Conservation (phyloP, 164 flowering plant genomes). For the Protea cynaroides region DNA sequence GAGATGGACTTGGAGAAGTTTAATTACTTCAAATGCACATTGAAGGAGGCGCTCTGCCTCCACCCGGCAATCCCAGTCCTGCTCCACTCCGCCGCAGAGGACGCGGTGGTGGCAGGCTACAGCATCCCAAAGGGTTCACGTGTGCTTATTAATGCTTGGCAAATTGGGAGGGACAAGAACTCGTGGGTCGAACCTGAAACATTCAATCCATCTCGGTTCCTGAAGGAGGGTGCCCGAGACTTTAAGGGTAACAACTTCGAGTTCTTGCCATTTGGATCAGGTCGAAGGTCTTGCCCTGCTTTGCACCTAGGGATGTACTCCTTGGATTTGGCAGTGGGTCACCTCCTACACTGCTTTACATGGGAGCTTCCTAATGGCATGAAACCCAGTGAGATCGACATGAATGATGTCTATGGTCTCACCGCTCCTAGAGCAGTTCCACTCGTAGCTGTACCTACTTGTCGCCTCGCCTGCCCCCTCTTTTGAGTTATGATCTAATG, state of each 20-base stretch:
- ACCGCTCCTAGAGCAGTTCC: constrained; percentile 62
- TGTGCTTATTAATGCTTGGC: constrained; percentile 45
- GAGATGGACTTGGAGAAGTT: constrained; percentile 67
- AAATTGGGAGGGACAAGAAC: background rate
- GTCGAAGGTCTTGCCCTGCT: constrained; percentile 83
- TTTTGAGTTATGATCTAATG: constrained; percentile 9
- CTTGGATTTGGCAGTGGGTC: constrained; percentile 60
- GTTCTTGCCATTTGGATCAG: constrained; percentile 86
- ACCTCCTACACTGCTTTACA: constrained; percentile 56
- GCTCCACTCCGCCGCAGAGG: constrained; percentile 72
- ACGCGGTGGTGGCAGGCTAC: constrained; percentile 57
- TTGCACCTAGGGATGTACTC: constrained; percentile 79
- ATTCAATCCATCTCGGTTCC: background rate
- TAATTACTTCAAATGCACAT: constrained; percentile 37
- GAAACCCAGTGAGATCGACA: constrained; percentile 70
- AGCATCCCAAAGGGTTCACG: constrained; percentile 49
- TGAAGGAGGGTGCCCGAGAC: background rate
- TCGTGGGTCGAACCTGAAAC: background rate
- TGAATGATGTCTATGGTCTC: constrained; percentile 71
- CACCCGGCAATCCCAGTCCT: constrained; percentile 91
- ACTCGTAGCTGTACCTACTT: constrained; percentile 57
- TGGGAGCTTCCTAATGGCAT: constrained; percentile 84
- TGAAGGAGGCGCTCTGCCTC: constrained; percentile 70
- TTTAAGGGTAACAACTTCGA: constrained; percentile 29
- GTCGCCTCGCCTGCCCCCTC: constrained; percentile 37